Evolutionary conservation across 2,329 filamentous ascomycete genomes (phyloP), one percentile per base, ranked within the genome.

Genomic region (Sporothrix pseudoabietina): DNA sequence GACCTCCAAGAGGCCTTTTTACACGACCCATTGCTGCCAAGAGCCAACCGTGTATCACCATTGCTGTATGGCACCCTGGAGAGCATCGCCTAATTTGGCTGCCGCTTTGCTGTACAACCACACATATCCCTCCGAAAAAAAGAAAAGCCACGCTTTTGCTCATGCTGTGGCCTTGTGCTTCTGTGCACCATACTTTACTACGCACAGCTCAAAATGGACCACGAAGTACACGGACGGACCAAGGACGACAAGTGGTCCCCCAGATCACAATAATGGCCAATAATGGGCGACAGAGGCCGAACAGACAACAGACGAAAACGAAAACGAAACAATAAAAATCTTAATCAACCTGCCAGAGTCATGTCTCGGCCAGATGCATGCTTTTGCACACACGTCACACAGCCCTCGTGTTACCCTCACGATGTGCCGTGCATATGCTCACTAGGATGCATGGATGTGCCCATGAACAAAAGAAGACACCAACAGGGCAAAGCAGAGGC

Each of bases 311-410:
- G 26, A n/a, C 35, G 69, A 59, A 22, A 44, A 26, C 19, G 32
- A 39, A 39, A 39, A 44, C n/a, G 22, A 57, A 30, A 49, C 12
- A 49, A 22, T 19, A 35, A 54, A 71, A 16, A 6, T 6, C 6
- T 16, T 26, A 71, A 71, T 71, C 70, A 71, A 66, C 30, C 12
- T 65, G 57, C 59, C 70, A 54, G 70, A 54, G 57, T 71, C 59
- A 65, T 71, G 70, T 71, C 70, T 71, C 70, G 70, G 70, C 30
- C 69, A 59, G 22, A 47, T 32, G 39, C 69, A 44, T 22, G 44
- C 12, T 49, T n/a, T 68, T 49, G 26, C 26, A 2, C 26, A 10
- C 44, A n/a, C 8, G 44, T 68, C 14, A n/a, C 41, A 68, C 65
- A 30, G 44, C 5, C 26, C 44, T 49, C 44, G 65, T 66, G n/a